phyloP scores from a whole-genome alignment of 345 rosid species.

The Erysimum cheiranthoides region DNA sequence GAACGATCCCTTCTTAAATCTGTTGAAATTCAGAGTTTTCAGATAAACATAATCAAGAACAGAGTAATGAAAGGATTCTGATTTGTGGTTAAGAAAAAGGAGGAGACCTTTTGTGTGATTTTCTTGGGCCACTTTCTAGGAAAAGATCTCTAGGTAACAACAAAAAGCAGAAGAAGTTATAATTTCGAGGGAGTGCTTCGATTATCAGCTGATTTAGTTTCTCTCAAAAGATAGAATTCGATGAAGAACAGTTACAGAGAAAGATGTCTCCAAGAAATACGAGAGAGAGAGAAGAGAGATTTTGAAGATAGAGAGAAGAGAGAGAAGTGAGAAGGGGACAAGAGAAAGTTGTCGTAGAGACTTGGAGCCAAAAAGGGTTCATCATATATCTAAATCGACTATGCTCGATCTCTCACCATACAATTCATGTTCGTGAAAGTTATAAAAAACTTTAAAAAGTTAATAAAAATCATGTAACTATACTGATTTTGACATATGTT shows the following conservation, averaged over 20 bases:
- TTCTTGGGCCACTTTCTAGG: slow-evolving; percentile 17
- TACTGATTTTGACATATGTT: slow-evolving; percentile 31
- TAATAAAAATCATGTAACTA: slow-evolving; percentile 16
- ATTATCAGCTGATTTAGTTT: slow-evolving; percentile 21
- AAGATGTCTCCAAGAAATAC: slow-evolving; percentile 29
- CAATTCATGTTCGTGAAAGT: slow-evolving; percentile 24
- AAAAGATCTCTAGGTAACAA: slow-evolving; percentile 32
- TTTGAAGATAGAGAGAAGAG: slow-evolving; percentile 18
- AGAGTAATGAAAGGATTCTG: background rate
- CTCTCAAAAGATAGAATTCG: slow-evolving; percentile 6
- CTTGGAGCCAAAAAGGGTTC: slow-evolving; percentile 39
- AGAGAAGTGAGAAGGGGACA: slow-evolving; percentile 26
- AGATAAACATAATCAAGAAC: background rate
- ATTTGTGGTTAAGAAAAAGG: background rate
- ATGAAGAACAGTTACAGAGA: slow-evolving; percentile 38
- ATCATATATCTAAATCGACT: slow-evolving; percentile 27
- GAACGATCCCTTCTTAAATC: slow-evolving; percentile 14
- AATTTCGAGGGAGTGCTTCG: slow-evolving; percentile 31
- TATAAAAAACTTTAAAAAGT: background rate
- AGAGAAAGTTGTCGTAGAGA: slow-evolving; percentile 38
- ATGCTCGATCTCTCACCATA: slow-evolving; percentile 14
- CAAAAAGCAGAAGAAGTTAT: slow-evolving; percentile 21
- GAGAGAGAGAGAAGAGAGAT: slow-evolving; percentile 8
- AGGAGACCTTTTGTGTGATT: slow-evolving; percentile 21
- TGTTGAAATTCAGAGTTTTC: background rate